These are phyloP conservation scores for Eucalyptus caleyi DNA, from an alignment of 345 rosid genomes.

Conservation along the genomic window DNA sequence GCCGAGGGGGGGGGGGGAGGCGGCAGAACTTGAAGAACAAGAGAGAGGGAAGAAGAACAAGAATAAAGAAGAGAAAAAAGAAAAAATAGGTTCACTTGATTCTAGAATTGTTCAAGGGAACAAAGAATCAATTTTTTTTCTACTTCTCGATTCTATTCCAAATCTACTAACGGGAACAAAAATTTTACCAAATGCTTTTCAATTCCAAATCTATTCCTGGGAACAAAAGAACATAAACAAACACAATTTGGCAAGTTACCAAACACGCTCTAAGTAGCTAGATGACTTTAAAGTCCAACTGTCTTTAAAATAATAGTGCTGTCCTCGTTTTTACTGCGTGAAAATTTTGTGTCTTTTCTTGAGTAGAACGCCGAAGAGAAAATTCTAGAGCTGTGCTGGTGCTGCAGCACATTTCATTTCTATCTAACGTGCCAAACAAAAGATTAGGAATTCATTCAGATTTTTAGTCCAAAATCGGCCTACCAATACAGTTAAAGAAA, in stretches of 20 bases:
- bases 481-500: not conserved
- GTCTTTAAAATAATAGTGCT: not conserved
- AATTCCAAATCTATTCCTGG: accelerated
- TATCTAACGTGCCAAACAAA: not conserved
- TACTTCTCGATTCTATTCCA: too few relatives aligned
- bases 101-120: too few relatives aligned
- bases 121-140: too few relatives aligned
- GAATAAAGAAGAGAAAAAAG: accelerated
- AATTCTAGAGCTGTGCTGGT: not conserved
- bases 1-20: too few relatives aligned
- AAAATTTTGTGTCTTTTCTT: not conserved
- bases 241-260: too few relatives aligned
- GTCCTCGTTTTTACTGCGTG: not conserved
- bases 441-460: not conserved
- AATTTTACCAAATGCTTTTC: too few relatives aligned
- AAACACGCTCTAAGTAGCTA: accelerated
- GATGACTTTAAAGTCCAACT: accelerated
- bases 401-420: not conserved
- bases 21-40: too few relatives aligned
- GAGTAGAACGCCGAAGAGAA: accelerated
- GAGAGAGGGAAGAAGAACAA: too few relatives aligned
- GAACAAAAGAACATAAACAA: too few relatives aligned
- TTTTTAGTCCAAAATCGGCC: not conserved
- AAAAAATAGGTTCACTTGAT: too few relatives aligned
- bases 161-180: too few relatives aligned